phyloP scores from a whole-genome alignment of 768 basidiomycete species.

The Epithele typhae region DNA sequence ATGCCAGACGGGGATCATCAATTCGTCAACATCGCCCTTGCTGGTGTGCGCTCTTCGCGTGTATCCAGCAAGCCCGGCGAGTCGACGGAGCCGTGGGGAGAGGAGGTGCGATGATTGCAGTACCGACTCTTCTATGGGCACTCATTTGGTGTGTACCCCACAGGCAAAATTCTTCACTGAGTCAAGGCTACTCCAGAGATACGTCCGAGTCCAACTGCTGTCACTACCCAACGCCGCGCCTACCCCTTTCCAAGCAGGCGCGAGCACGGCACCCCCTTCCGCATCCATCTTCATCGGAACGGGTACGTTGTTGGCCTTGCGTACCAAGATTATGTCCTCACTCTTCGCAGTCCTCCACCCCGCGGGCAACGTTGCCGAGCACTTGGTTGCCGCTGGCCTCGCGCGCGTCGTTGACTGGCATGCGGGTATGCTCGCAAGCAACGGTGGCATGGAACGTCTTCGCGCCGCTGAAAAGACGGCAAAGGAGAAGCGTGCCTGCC shows the following conservation, averaged over 20 bases:
- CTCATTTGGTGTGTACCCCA: not conserved
- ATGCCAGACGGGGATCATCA: slow-evolving; percentile 90
- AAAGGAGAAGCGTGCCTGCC: slow-evolving; percentile 65
- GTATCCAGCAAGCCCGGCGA: slow-evolving; percentile 71
- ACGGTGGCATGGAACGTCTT: slow-evolving; percentile 84
- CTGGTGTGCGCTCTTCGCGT: slow-evolving; percentile 76
- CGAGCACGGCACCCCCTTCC: slow-evolving; percentile 52
- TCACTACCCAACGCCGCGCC: slow-evolving; percentile 77
- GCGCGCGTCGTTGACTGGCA: slow-evolving; percentile 97
- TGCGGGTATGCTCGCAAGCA: slow-evolving; percentile 84
- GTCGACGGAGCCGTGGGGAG: slow-evolving; percentile 76
- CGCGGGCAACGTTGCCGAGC: slow-evolving; percentile 91
- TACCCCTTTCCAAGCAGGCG: slow-evolving; percentile 70
- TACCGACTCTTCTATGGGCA: slow-evolving; percentile 1
- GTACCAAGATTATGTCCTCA: not conserved
- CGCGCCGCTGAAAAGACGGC: slow-evolving; percentile 79
- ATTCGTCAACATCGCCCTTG: slow-evolving; percentile 78
- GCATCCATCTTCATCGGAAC: slow-evolving; percentile 89
- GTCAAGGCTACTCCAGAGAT: slow-evolving; percentile 75
- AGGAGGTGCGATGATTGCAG: slow-evolving; percentile 59
- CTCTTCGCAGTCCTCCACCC: slow-evolving; percentile 69
- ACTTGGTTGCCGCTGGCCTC: slow-evolving; percentile 77
- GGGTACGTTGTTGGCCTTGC: slow-evolving; percentile 35
- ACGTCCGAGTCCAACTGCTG: slow-evolving; percentile 71
- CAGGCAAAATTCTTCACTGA: slow-evolving; percentile 95